Conservation (phyloP, 176 grass and related monocot genomes). For the Zea mays region DNA sequence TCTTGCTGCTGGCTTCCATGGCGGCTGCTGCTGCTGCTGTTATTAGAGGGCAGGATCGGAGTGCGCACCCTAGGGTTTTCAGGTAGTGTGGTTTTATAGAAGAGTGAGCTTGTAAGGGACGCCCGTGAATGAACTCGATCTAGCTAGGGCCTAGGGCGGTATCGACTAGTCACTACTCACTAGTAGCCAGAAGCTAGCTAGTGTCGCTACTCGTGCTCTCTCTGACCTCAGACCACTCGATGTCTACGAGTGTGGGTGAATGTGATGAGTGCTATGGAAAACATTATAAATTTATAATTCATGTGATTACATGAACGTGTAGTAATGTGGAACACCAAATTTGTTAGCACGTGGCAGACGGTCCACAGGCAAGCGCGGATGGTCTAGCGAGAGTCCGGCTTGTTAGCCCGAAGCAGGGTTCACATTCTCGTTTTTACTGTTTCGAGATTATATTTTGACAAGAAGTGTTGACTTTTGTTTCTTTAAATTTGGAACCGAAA, state of each 20-base stretch:
- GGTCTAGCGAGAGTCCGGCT: no score
- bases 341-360: no score
- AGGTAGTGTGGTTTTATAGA: constrained; percentile 41
- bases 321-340: no score
- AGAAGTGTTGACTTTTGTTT: no score
- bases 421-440: no score
- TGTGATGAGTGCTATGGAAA: neutral
- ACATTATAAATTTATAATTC: neutral
- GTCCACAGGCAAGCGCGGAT: no score
- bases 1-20: constrained; percentile 60
- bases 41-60: neutral
- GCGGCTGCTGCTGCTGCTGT: neutral
- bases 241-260: neutral
- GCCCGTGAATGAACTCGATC: constrained; percentile 22
- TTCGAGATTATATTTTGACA: no score
- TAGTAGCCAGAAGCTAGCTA: neutral
- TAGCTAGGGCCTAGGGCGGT: neutral
- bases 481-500: no score
- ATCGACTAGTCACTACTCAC: no score
- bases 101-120: neutral
- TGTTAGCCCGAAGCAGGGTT: no score
- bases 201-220: neutral
- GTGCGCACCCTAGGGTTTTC: constrained; percentile 36
- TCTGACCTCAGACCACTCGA: neutral
- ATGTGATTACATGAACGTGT: neutral